Conservation (phyloP, 805 yeast genomes). For the Saturnispora hagleri region DNA sequence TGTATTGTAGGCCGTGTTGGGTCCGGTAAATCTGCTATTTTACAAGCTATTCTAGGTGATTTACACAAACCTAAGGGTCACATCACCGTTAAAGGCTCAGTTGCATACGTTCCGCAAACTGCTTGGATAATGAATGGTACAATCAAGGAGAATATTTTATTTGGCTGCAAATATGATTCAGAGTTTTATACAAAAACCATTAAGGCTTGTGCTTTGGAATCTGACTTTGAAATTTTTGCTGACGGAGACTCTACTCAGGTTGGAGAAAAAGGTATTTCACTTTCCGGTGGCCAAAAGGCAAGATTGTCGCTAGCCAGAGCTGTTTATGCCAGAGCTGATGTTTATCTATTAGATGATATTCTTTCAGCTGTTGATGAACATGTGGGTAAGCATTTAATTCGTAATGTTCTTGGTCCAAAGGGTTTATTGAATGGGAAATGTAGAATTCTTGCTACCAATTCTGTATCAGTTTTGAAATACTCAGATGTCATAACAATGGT, state of each 20-base stretch:
- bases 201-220: slow-evolving; percentile 77
- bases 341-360: slow-evolving; percentile 85
- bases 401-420: slow-evolving; percentile 36
- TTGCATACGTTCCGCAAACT: slow-evolving; percentile 59
- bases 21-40: slow-evolving; percentile 53
- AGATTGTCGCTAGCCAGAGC: slow-evolving; percentile 92
- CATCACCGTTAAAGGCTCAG: slow-evolving; percentile 34
- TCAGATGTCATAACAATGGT: slow-evolving; percentile 57
- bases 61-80: slow-evolving; percentile 26
- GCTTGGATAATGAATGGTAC: slow-evolving; percentile 98
- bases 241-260: slow-evolving; percentile 89
- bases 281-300: slow-evolving; percentile 98
- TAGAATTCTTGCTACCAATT: slow-evolving; percentile 49
- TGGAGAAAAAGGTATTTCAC: slow-evolving; percentile 94
- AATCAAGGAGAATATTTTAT: slow-evolving; percentile 81
- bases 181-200: slow-evolving; percentile 74
- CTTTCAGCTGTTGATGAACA: slow-evolving; percentile 97
- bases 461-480: slow-evolving; percentile 43
- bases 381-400: slow-evolving; percentile 79
- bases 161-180: slow-evolving; percentile 79
- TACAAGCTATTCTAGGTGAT: slow-evolving; percentile 48
- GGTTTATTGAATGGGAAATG: slow-evolving; percentile 48
- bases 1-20: slow-evolving; percentile 65
- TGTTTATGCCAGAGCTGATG: slow-evolving; percentile 88
- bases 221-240: slow-evolving; percentile 71